Percentiles rank a stretch among this genome's conserved stretches.
Conservation (phyloP, 2,329 filamentous ascomycete genomes). For the Trichoderma arundinaceum region DNA sequence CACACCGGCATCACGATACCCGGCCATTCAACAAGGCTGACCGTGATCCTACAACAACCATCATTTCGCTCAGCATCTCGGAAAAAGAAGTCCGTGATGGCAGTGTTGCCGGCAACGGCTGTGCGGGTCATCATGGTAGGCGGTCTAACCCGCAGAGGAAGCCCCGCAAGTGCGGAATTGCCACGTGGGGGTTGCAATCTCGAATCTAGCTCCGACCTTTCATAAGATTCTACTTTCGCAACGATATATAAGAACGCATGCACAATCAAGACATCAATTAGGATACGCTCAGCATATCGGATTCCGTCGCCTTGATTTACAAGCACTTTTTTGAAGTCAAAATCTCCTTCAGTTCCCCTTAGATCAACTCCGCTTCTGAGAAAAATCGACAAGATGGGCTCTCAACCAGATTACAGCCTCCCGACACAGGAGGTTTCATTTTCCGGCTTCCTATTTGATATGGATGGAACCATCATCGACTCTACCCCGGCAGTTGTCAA, state of each 20-base stretch:
- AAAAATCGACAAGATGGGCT: slow-evolving; percentile 41
- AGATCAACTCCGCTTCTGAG: neutral
- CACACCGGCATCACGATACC: neutral
- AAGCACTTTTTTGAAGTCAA: neutral
- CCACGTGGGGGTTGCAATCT: slow-evolving; percentile 36
- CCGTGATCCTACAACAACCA: neutral
- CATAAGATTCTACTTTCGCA: slow-evolving; percentile 14
- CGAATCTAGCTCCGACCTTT: slow-evolving; percentile 8
- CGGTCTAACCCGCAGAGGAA: slow-evolving; percentile 22
- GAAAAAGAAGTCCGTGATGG: neutral
- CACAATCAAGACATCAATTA: neutral
- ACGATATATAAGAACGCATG: slow-evolving; percentile 22
- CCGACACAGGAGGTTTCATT: slow-evolving; percentile 56
- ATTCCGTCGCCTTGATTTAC: neutral
- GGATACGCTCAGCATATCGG: neutral
- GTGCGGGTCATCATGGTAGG: neutral
- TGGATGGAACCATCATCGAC: slow-evolving; percentile 85
- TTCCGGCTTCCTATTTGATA: slow-evolving; percentile 70
- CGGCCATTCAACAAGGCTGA: neutral
- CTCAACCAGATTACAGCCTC: slow-evolving; percentile 48
- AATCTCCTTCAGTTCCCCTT: neutral
- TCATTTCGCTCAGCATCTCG: neutral
- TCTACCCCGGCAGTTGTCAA: slow-evolving; percentile 78
- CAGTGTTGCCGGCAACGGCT: neutral
- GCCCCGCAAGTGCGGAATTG: slow-evolving; percentile 39